A percentile compares a stretch with the other conserved stretches of the same genome.
Evolutionary conservation across 495 filamentous ascomycete genomes (phyloP).

Genomic region (Penicillium taxi): DNA sequence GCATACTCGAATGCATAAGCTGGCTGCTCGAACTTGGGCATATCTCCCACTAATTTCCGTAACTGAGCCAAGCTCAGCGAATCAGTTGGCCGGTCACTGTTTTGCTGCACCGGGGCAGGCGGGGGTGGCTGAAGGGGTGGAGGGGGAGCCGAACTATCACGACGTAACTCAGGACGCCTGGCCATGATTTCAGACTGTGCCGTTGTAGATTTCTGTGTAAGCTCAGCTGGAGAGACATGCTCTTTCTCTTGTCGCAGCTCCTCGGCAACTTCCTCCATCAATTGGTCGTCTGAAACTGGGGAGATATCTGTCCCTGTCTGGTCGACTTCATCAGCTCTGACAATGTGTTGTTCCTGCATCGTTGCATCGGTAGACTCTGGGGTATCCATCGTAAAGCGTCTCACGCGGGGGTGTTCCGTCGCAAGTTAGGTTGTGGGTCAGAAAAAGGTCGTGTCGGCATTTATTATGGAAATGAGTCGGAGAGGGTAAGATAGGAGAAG

Average conservation of each 20-base stretch:
- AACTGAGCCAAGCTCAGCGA: constrained; percentile 80
- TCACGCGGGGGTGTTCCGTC: constrained; percentile 2
- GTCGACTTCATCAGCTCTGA: constrained; percentile 49
- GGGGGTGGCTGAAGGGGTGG: constrained; percentile 53
- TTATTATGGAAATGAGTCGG: too few species aligned
- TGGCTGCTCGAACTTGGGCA: constrained; percentile 66
- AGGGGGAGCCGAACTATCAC: constrained; percentile 48
- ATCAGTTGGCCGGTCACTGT: constrained; percentile 48
- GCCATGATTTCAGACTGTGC: constrained; percentile 13
- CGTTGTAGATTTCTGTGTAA: constrained; percentile 4
- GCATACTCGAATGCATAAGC: constrained; percentile 92
- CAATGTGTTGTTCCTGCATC: constrained; percentile 36
- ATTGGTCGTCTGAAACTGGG: constrained; percentile 40
- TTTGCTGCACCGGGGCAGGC: constrained; percentile 42
- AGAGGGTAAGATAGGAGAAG: too few species aligned
- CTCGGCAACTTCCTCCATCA: constrained; percentile 43
- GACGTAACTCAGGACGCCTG: constrained; percentile 46
- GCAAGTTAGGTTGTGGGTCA: too few species aligned
- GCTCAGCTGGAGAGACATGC: constrained; percentile 19
- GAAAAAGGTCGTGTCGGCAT: too few species aligned
- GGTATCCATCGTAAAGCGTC: constrained; percentile 25
- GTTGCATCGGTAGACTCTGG: constrained; percentile 14
- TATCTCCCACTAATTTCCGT: constrained; percentile 67
- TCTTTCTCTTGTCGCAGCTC: constrained; percentile 35
- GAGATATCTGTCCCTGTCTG: constrained; percentile 48